phyloP scores from a whole-genome alignment of 164 flowering plant species.

The Berberis vulgaris region DNA sequence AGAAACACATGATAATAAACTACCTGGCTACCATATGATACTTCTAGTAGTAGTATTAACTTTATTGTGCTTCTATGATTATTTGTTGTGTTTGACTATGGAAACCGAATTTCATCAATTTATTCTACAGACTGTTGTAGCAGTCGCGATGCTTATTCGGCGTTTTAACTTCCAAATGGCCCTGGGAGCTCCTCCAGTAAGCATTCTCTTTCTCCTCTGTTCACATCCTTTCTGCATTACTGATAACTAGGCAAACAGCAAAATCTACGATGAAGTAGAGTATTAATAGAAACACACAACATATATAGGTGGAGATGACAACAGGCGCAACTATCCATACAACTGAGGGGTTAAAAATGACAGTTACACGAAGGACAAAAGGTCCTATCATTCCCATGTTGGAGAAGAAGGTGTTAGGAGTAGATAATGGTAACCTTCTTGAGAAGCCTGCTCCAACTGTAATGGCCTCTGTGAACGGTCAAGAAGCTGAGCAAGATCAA shows the following conservation, averaged over 20 bases:
- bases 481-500: conserved; percentile 9
- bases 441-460: conserved; percentile 11
- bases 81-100: background rate
- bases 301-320: conserved; percentile 71
- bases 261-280: background rate
- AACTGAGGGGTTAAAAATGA: conserved; percentile 82
- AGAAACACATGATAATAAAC: no score
- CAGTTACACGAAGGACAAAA: conserved; percentile 53
- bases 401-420: conserved; percentile 24
- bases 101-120: background rate
- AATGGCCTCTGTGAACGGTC: conserved; percentile 8
- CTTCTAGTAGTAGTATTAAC: no score
- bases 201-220: conserved; percentile 10
- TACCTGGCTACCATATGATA: no score
- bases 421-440: conserved; percentile 15
- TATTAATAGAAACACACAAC: background rate
- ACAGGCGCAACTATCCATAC: conserved; percentile 99
- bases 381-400: conserved; percentile 55
- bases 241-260: background rate
- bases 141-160: conserved; percentile 83
- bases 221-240: conserved; percentile 4
- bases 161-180: conserved; percentile 83
- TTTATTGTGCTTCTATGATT: background rate
- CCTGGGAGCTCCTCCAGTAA: conserved; percentile 81
- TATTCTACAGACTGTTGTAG: conserved; percentile 58